Conservation (phyloP, 2,329 filamentous ascomycete species). For the Claviceps sp. region DNA sequence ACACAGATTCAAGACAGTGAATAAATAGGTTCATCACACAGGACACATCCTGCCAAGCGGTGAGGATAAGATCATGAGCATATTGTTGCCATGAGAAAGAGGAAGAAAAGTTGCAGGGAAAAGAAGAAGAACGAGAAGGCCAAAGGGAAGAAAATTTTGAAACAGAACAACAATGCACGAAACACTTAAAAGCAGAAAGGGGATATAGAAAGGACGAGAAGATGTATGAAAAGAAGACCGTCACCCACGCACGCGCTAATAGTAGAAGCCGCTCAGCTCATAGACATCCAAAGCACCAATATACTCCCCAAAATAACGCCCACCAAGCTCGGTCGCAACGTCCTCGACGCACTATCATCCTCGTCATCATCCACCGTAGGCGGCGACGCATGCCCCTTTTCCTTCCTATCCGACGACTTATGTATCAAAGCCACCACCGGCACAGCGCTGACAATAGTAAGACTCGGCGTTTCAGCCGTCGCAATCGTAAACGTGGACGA, state of each 20-base stretch:
- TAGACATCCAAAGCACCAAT: not conserved
- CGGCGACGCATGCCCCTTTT: not conserved
- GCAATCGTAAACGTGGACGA: not conserved
- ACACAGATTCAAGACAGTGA: too few relatives aligned
- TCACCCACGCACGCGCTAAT: too few relatives aligned
- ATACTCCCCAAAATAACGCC: not conserved
- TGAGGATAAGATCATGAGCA: too few relatives aligned
- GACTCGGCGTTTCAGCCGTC: not conserved
- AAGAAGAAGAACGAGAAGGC: too few relatives aligned
- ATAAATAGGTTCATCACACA: too few relatives aligned
- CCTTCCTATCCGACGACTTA: constrained; percentile 6
- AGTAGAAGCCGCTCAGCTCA: not conserved
- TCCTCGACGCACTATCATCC: not conserved
- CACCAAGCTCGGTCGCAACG: not conserved
- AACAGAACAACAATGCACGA: not conserved
- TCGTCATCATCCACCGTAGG: not conserved
- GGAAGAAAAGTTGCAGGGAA: too few relatives aligned
- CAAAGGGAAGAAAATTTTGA: not conserved
- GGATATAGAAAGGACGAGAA: not conserved
- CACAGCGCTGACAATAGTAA: constrained; percentile 2
- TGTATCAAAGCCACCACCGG: constrained; percentile 9
- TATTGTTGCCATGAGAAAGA: too few relatives aligned
- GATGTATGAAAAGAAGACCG: not conserved
- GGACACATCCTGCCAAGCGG: too few relatives aligned
- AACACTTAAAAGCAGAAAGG: not conserved